A percentile compares a stretch with the other conserved stretches of the same genome.
These are phyloP conservation scores for Halenospora varia DNA, from an alignment of 495 filamentous ascomycete species.

Conservation along the genomic window DNA sequence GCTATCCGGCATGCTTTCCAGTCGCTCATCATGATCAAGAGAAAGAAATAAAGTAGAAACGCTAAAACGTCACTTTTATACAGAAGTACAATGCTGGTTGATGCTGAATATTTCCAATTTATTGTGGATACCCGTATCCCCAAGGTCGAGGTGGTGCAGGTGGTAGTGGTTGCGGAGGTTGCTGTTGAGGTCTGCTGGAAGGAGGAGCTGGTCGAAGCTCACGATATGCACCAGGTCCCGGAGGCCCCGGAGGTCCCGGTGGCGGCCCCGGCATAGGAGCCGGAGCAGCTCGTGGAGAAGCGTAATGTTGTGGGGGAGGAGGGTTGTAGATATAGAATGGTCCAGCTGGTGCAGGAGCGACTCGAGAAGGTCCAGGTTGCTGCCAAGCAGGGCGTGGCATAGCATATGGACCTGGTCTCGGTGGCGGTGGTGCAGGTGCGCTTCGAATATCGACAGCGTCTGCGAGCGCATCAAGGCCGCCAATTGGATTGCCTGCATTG, in stretches of 20 bases:
- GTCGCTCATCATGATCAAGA: neutral
- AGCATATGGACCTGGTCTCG: neutral
- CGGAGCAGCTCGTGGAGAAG: neutral
- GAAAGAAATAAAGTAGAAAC: neutral
- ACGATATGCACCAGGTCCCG: neutral
- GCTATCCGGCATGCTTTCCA: neutral
- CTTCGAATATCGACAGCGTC: neutral
- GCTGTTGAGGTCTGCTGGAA: neutral
- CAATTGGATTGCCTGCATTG: too few relatives aligned
- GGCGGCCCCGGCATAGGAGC: neutral
- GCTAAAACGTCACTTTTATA: neutral
- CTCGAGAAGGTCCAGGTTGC: slow-evolving; percentile 5
- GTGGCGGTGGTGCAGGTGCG: neutral
- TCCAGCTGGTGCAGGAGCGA: neutral
- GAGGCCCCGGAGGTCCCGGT: neutral
- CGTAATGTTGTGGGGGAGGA: neutral
- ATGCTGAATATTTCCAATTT: neutral
- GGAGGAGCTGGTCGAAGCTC: slow-evolving; percentile 4
- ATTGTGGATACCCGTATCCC: neutral
- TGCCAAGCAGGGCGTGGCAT: neutral
- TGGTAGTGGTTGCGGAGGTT: neutral
- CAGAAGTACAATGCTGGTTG: neutral
- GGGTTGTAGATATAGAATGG: neutral
- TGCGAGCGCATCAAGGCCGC: neutral
- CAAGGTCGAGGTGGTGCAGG: neutral